Conservation (phyloP, 345 rosid species). For the Euphorbia pulcherrima region DNA sequence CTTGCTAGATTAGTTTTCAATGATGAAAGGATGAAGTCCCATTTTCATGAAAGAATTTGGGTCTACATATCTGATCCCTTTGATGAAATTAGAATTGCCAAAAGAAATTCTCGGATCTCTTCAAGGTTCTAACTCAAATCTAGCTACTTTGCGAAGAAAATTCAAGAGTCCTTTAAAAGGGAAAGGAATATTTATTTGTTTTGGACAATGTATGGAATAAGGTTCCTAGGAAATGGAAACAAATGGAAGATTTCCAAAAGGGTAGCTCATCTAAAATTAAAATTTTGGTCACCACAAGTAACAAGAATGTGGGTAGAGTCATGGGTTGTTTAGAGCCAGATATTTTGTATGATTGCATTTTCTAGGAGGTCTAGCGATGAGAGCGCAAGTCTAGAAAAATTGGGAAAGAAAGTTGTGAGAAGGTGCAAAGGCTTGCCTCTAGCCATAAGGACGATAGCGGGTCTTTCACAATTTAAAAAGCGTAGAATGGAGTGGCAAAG, state of each 20-base stretch:
- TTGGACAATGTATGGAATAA: conserved; percentile 9
- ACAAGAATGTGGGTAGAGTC: background rate
- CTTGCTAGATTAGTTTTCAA: conserved; percentile 1
- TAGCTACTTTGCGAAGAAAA: rapidly evolving
- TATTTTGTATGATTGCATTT: background rate
- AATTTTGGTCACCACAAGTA: background rate
- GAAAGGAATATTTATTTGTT: background rate
- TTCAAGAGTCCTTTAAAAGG: background rate
- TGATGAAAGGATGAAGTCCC: background rate
- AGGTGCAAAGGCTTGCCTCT: conserved; percentile 9
- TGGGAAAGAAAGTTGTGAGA: background rate
- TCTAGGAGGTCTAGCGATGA: background rate
- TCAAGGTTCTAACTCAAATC: background rate
- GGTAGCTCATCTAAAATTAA: background rate
- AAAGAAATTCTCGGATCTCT: conserved; percentile 6
- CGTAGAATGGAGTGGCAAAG: conserved; percentile 13
- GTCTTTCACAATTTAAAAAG: conserved; percentile 4
- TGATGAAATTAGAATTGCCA: background rate
- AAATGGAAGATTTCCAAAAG: background rate
- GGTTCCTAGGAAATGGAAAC: background rate
- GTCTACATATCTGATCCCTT: conserved; percentile 16
- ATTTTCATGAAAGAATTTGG: conserved; percentile 12
- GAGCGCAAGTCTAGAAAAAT: background rate
- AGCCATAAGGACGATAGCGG: background rate
- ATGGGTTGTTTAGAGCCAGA: background rate